Base-by-base conservation (phyloP, 441 rosid species). In the Aquilaria agallochum region DNA sequence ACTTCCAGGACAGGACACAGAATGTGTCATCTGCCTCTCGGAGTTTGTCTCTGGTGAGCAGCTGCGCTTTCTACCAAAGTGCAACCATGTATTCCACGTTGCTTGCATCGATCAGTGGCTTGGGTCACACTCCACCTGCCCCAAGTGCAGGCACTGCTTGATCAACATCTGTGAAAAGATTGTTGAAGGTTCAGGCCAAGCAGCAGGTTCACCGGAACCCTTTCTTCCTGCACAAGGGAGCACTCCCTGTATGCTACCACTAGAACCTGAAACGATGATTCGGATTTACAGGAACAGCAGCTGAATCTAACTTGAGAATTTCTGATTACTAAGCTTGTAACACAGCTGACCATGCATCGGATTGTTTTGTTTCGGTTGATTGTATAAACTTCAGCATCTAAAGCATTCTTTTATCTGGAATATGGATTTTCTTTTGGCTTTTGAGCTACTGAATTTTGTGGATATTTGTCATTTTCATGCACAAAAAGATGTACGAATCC, bases 81-180 rank as follows among this genome's bases (percentile, higher is more conserved):
- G 89, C 71, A 75, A 81, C 79, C 89, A 84, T 20, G 81, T 84
- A 2, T 84, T 79, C 59, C 86, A 81, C n/a, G 68, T 72, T 62
- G 64, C 55, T 13, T 84, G 89, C 61, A 77, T 84, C 12, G 85
- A 81, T 68, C 77, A 68, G 74, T 84, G 89, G 85, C 74, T 84
- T 36, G 72, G 71, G 56, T 72, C 73, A 27, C 75, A 84, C 60
- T 55, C 77, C 4, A 74, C 89, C 2, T 84, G 89, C 76, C 89
- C 89, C 0, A 84, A 70, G 48, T 84, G 89, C 66, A 68, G 89
- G 73, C 74, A 77, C 60, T 79, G 83, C 58, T 64, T 78, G 50
- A 72, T 77, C 56, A 73, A 79, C 69, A 77, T 81, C 2, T 77
- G 80, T 53, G 74, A 81, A 27, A 81, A 81, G 67, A 81, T 80